Evolutionary conservation across 1,284 basidiomycete genomes (phyloP).

Genomic region (Tranzscheliella williamsii): DNA sequence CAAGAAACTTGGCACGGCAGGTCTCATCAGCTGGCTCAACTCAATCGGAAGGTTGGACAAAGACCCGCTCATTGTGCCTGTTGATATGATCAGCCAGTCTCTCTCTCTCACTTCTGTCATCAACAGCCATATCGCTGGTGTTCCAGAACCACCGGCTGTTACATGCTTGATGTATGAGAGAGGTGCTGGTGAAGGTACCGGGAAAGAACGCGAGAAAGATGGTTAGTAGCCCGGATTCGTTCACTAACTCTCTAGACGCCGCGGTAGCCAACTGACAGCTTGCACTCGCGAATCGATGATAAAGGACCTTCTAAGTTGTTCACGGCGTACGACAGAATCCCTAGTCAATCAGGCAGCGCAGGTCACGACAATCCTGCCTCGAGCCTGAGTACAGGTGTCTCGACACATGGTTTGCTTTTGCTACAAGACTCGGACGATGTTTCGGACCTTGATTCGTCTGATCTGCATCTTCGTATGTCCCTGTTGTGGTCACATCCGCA

Average conservation of each 20-base stretch:
- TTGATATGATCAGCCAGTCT: slow-evolving; percentile 52
- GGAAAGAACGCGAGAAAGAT: slow-evolving; percentile 58
- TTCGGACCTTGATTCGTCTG: slow-evolving; percentile 43
- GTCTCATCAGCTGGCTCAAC: slow-evolving; percentile 58
- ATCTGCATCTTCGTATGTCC: slow-evolving; percentile 51
- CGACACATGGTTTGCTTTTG: slow-evolving; percentile 39
- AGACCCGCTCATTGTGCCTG: slow-evolving; percentile 57
- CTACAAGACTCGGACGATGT: slow-evolving; percentile 50
- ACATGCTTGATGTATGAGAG: slow-evolving; percentile 54
- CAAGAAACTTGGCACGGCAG: slow-evolving; percentile 52
- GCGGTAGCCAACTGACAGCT: too few relatives aligned
- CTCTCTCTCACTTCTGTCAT: slow-evolving; percentile 49
- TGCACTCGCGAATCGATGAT: too few relatives aligned
- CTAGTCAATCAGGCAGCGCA: slow-evolving; percentile 17
- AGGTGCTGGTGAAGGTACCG: slow-evolving; percentile 53
- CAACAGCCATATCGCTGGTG: slow-evolving; percentile 34
- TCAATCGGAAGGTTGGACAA: slow-evolving; percentile 51
- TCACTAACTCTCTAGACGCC: too few relatives aligned
- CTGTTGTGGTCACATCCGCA: slow-evolving; percentile 48
- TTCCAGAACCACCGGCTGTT: slow-evolving; percentile 36
- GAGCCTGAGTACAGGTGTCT: slow-evolving; percentile 9
- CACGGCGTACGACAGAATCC: slow-evolving; percentile 34
- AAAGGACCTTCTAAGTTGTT: slow-evolving; percentile 51
- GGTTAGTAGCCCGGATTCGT: slow-evolving; percentile 11
- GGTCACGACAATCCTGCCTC: slow-evolving; percentile 1